A percentile compares a stretch with the other conserved stretches of the same genome.
phyloP scores from a whole-genome alignment of 2,329 filamentous ascomycete genomes.

The Colletotrichum endophyticum region DNA sequence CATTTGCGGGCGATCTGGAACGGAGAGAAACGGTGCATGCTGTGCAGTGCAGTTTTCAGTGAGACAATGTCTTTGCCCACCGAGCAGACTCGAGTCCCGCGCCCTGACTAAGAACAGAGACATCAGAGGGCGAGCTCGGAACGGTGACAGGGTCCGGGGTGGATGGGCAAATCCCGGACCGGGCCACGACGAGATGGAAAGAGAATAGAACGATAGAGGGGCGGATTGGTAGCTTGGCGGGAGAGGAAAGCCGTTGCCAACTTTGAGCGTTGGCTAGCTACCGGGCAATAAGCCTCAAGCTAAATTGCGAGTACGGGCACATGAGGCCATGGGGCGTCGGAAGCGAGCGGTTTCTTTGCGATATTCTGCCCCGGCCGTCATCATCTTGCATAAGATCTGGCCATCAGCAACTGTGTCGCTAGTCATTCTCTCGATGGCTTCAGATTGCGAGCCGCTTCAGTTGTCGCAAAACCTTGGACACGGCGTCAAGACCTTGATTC shows the following conservation, averaged over 20 bases:
- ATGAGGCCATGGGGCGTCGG: slow-evolving; percentile 5
- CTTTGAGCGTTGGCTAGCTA: not conserved
- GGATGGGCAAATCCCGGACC: slow-evolving; percentile 3
- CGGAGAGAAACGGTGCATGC: not conserved
- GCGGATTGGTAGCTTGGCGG: slow-evolving; percentile 11
- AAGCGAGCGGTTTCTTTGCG: slow-evolving; percentile 7
- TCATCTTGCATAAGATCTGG: not conserved
- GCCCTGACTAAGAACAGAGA: not conserved
- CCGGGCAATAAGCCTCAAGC: not conserved
- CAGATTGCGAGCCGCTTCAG: not conserved
- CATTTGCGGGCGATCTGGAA: not conserved
- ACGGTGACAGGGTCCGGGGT: not conserved
- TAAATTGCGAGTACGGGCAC: not conserved
- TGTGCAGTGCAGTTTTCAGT: not conserved
- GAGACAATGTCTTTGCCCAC: not conserved
- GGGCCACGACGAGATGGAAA: slow-evolving; percentile 10
- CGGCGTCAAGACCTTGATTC: not conserved
- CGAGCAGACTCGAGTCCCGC: not conserved
- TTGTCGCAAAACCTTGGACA: not conserved
- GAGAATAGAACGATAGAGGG: slow-evolving; percentile 15
- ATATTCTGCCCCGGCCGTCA: not conserved
- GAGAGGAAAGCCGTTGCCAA: not conserved
- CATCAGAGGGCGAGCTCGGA: not conserved
- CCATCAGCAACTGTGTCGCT: not conserved
- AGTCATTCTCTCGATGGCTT: not conserved